phyloP scores from a whole-genome alignment of 805 yeast species.

The Wickerhamomyces hampshirensis region DNA sequence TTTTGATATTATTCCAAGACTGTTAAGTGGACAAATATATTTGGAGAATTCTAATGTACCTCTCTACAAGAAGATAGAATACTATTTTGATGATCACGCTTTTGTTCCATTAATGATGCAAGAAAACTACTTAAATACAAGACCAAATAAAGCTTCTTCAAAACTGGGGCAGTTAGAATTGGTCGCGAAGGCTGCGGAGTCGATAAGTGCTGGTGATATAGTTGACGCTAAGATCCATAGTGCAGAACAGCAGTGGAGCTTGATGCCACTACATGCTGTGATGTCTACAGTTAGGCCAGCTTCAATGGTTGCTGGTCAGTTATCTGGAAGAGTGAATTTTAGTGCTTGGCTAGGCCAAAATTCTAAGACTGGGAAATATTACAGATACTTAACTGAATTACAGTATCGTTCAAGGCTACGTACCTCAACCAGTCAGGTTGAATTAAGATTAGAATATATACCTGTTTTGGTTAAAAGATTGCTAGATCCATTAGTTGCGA shows the following conservation, averaged over 20 bases:
- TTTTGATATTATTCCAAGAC: conserved; percentile 75
- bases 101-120: conserved; percentile 94
- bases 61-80: conserved; percentile 76
- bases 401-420: conserved; percentile 82
- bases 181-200: conserved; percentile 77
- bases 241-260: conserved; percentile 90
- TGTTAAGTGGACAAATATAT: conserved; percentile 59
- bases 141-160: conserved; percentile 44
- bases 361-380: conserved; percentile 75
- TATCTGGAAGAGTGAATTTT: conserved; percentile 68
- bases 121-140: conserved; percentile 77
- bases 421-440: conserved; percentile 70
- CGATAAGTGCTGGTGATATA: conserved; percentile 79
- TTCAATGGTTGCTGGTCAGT: conserved; percentile 65
- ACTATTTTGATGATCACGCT: conserved; percentile 92
- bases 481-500: conserved; percentile 53
- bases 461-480: conserved; percentile 58
- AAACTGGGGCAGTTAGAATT: conserved; percentile 53
- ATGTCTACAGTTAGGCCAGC: conserved; percentile 82
- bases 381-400: conserved; percentile 75
- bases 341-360: conserved; percentile 88
- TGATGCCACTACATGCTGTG: conserved; percentile 86
- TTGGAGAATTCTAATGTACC: conserved; percentile 46
- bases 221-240: conserved; percentile 82
- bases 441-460: conserved; percentile 71